phyloP scores from a whole-genome alignment of 2,329 filamentous ascomycete species.

The Colletotrichum musicola region DNA sequence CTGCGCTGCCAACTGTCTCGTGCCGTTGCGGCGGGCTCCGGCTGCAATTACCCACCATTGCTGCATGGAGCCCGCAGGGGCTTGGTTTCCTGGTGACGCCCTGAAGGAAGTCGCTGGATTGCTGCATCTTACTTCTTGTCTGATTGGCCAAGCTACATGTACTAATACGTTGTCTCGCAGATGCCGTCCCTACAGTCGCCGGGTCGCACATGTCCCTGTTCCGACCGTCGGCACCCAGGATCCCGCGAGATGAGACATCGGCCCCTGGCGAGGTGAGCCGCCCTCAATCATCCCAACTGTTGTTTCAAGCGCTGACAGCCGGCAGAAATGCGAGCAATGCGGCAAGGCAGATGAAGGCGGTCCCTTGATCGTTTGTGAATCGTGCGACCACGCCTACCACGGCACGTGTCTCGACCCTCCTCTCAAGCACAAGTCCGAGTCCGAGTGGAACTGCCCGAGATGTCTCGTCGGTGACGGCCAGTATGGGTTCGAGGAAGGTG shows the following conservation, averaged over 20 bases:
- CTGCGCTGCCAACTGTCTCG: slow-evolving; percentile 17
- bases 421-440: slow-evolving; percentile 79
- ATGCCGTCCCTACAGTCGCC: slow-evolving; percentile 84
- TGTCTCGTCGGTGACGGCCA: slow-evolving; percentile 97
- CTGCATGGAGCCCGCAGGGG: slow-evolving; percentile 36
- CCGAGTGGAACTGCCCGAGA: slow-evolving; percentile 95
- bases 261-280: slow-evolving; percentile 57
- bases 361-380: slow-evolving; percentile 85
- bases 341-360: slow-evolving; percentile 80
- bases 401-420: slow-evolving; percentile 90
- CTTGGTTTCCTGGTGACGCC: slow-evolving; percentile 40
- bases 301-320: slow-evolving; percentile 37
- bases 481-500: slow-evolving; percentile 97
- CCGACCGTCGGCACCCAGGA: slow-evolving; percentile 80
- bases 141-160: slow-evolving; percentile 17
- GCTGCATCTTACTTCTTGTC: background rate
- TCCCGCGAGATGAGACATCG: slow-evolving; percentile 66
- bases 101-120: background rate
- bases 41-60: slow-evolving; percentile 7
- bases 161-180: slow-evolving; percentile 52
- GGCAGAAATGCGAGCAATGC: slow-evolving; percentile 86
- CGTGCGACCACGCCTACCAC: slow-evolving; percentile 91
- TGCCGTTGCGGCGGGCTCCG: slow-evolving; percentile 18
- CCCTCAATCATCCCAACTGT: background rate
- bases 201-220: slow-evolving; percentile 98